Percentiles rank a stretch among this genome's conserved stretches.
Conservation (phyloP, 352 stramenopile species). For the Pythium sukuiense region DNA sequence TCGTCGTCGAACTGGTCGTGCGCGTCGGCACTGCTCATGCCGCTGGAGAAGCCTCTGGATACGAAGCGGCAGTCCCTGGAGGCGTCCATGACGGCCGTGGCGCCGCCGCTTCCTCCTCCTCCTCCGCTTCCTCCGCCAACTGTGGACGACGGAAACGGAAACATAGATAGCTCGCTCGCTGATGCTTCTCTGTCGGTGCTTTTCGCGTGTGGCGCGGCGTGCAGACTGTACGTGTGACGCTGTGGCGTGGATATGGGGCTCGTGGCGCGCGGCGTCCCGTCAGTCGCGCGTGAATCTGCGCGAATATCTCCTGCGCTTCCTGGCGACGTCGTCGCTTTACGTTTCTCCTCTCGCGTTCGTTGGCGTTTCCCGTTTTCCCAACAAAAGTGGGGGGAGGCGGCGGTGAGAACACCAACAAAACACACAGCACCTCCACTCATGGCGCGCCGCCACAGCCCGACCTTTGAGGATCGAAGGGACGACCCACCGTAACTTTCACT, state of each 20-base stretch:
- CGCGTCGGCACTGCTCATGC: constrained; percentile 4
- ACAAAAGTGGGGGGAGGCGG: constrained; percentile 4
- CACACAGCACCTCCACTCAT: constrained; percentile 22
- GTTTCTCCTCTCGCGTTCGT: constrained; percentile 6
- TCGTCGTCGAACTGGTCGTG: constrained; percentile 46
- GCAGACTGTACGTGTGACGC: neutral
- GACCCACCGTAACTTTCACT: constrained; percentile 7
- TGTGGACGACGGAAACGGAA: constrained; percentile 16
- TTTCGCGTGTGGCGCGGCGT: neutral
- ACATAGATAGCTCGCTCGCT: constrained; percentile 6
- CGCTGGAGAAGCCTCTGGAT: constrained; percentile 33
- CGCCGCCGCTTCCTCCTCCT: constrained; percentile 13
- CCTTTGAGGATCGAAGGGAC: constrained; percentile 25
- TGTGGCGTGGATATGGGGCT: neutral
- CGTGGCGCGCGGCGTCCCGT: neutral
- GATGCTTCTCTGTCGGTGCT: neutral
- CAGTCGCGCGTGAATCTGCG: constrained; percentile 3
- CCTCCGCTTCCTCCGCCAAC: constrained; percentile 1
- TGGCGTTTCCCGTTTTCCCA: constrained; percentile 24
- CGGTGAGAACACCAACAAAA: constrained; percentile 4
- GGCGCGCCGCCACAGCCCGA: constrained; percentile 6
- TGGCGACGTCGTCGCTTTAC: neutral
- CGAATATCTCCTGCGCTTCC: constrained; percentile 1
- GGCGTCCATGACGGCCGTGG: constrained; percentile 21
- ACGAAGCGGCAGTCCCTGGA: constrained; percentile 46